Base-by-base conservation (phyloP, 163 green algal species). In the Chloromonas sp. region DNA sequence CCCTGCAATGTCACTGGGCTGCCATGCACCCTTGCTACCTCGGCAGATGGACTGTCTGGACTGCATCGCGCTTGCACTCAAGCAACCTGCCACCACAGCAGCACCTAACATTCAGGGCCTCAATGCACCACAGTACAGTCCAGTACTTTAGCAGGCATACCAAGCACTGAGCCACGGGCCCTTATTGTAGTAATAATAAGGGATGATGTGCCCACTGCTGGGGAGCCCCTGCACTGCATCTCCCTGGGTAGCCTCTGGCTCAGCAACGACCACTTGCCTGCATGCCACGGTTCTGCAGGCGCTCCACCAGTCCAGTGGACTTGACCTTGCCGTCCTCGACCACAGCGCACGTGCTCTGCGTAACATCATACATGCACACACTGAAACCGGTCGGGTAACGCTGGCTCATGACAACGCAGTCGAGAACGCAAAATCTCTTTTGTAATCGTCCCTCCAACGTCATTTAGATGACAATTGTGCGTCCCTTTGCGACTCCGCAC, bases 271-370 rank as follows among this genome's bases (percentile, higher is more conserved):
- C 82, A 79, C 80, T 80, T 36, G 36, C 36, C 36, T 36, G 36
- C 61, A 89, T 70, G 85, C 87, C 87, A 60, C n/a, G 5, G 11
- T n/a, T 60, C 15, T 88, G 87, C 57, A 87, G 57, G 57, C 61
- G 70, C n/a, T 83, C 70, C 14, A 85, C 77, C 13, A 86, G 60
- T 62, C 74, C 82, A 14, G 82, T 81, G 14, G 81, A 78, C 60
- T 58, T 83, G 2, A 74, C 58, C 8, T 15, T 76, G 79, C 57
- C 71, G 59, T 86, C 71, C 66, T 71, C 60, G 58, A 58, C 13
- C 13, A 14, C 71, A 58, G 13, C 13, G 13, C 36, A 14, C 71
- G 58, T 36, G 13, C 58, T 59, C 71, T 79, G 5, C 71, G 71
- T 36, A 36, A 36, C 36, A 36, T 36, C 36, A 36, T 36, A 36